Base-by-base conservation (phyloP, 2,329 filamentous ascomycete species). In the Verticillium longisporum region DNA sequence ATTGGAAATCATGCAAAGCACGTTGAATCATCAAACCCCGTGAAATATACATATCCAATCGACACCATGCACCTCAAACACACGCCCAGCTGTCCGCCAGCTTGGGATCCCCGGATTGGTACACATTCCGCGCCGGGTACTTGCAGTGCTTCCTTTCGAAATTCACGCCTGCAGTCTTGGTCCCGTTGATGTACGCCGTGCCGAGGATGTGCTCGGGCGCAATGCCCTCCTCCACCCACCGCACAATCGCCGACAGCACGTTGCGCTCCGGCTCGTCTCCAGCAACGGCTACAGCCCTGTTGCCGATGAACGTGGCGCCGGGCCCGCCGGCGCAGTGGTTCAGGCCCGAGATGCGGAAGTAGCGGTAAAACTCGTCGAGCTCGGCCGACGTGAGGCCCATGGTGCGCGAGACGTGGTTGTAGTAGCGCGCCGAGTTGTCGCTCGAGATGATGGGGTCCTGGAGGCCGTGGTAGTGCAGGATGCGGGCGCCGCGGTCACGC, bases 281-380 rank as follows among this genome's bases (percentile, higher is more conserved):
- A 0, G 68, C 55, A 1, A 65, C 55, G 1, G 18, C 41, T 41
- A 32, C 65, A 34, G 18, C 61, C 53, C 57, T 69, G 63, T 58
- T 58, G 0, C 73, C 71, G 7, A 75, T 56, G 64, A 67, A 74
- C 2, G 7, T 32, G 0, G 80, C 80, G 1, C 81, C 80, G 1
- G 69, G 70, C 14, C 82, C 82, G 3, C 77, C 77, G 53, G 62
- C 63, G 67, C 81, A 84, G 70, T 84, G 81, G 18, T 71, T 72
- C 80, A 83, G 80, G 1, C 82, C 82, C 0, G 81, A 80, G n/a
- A 85, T 75, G 31, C 72, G 72, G 66, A 84, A 84, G 65, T 80
- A 78, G 0, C 74, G 69, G 70, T 83, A 88, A 68, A 81, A 81
- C 13, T 80, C 75, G 2, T 78, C 80, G 14, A 79, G 45, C 13